Conservation (phyloP, 2,329 filamentous ascomycete genomes). For the Thelonectria discophora region DNA sequence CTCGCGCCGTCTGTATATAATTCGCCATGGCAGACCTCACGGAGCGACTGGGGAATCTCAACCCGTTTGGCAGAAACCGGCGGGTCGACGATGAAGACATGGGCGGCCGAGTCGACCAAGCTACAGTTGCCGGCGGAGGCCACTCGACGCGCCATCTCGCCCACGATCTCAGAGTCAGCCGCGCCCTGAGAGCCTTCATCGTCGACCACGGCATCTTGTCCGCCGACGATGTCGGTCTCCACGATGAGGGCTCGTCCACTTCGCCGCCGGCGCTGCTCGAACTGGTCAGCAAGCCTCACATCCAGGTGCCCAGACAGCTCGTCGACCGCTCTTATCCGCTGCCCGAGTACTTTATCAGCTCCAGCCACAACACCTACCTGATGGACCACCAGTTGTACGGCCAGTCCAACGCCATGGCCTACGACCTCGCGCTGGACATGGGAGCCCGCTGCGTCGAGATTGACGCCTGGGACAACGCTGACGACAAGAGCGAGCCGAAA, state of each 20-base stretch:
- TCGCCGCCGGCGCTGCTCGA: conserved; percentile 54
- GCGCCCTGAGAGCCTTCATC: conserved; percentile 64
- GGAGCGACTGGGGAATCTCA: conserved; percentile 42
- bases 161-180: conserved; percentile 66
- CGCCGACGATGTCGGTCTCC: conserved; percentile 55
- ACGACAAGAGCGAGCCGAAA: conserved; percentile 70
- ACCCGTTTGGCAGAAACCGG: conserved; percentile 43
- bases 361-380: conserved; percentile 78
- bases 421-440: conserved; percentile 68
- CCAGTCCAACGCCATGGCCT: conserved; percentile 67
- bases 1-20: background rate
- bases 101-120: conserved; percentile 45
- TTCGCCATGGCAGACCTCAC: conserved; percentile 39
- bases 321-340: conserved; percentile 68
- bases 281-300: conserved; percentile 65
- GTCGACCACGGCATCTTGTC: conserved; percentile 61
- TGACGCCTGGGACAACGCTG: conserved; percentile 74
- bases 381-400: conserved; percentile 75
- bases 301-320: conserved; percentile 62
- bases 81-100: conserved; percentile 47
- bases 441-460: conserved; percentile 78
- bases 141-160: conserved; percentile 61
- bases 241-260: conserved; percentile 45
- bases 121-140: conserved; percentile 67
- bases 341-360: conserved; percentile 76